Evolutionary conservation across 2,329 filamentous ascomycete species (phyloP).

Genomic region (Colletotrichum somersetense): DNA sequence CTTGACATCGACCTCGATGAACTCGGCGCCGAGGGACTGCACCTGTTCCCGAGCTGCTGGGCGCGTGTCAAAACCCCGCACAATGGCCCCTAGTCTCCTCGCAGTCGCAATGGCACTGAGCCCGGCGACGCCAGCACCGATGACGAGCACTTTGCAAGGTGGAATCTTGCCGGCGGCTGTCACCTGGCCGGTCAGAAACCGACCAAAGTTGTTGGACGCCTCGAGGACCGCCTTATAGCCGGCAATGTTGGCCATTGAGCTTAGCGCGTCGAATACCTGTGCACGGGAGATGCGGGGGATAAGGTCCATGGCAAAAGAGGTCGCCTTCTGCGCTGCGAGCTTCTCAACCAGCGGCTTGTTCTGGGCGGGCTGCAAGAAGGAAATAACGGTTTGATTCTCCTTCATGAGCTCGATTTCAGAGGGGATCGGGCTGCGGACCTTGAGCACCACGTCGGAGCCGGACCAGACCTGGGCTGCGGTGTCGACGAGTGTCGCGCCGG

Average conservation of each 20-base stretch:
- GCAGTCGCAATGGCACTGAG: conserved; percentile 90
- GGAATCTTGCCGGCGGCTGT: conserved; percentile 93
- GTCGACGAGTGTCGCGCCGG: conserved; percentile 83
- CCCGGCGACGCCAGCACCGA: conserved; percentile 90
- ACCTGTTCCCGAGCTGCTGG: conserved; percentile 91
- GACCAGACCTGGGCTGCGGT: conserved; percentile 76
- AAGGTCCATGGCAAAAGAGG: conserved; percentile 92
- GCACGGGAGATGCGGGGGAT: conserved; percentile 90
- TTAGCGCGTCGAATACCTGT: conserved; percentile 88
- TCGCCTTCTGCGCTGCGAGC: conserved; percentile 77
- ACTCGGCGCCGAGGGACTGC: conserved; percentile 89
- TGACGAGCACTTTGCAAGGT: conserved; percentile 89
- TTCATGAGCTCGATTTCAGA: conserved; percentile 78
- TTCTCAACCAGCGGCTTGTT: conserved; percentile 82
- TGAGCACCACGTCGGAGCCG: conserved; percentile 82
- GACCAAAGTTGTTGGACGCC: conserved; percentile 89
- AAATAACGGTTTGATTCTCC: conserved; percentile 80
- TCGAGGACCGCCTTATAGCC: conserved; percentile 94
- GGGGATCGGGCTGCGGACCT: conserved; percentile 81
- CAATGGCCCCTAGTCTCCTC: conserved; percentile 87
- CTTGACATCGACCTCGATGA: conserved; percentile 86
- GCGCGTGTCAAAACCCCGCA: conserved; percentile 91
- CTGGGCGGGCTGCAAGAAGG: conserved; percentile 85
- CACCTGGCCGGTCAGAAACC: conserved; percentile 89
- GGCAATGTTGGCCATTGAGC: conserved; percentile 94